Base-by-base conservation (phyloP, 176 grass and related monocot genomes). In the Carex pumila region DNA sequence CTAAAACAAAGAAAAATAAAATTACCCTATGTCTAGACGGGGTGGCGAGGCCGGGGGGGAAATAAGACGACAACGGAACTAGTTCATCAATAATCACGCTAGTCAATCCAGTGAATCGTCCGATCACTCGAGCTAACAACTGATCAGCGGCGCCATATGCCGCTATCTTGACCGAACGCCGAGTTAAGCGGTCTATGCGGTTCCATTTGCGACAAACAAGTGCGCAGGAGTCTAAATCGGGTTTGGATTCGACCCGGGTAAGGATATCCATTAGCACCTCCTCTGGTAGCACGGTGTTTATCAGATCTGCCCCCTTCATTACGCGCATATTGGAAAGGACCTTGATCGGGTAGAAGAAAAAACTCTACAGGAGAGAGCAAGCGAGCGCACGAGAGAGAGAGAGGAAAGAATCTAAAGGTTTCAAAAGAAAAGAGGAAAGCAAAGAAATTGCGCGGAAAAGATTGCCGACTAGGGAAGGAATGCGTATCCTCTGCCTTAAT, bases 141-240 rank as follows among this genome's bases (percentile, higher is more conserved):
- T 87, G 89, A 77, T 97, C 94, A 1, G 85, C 92, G 17, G 31
- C 84, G 12, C 92, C 92, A 9, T 85, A 94, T 3, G 90, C 90
- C 1, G 86, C 81, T n/a, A 94, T 90, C 78, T 79, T 88, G 37
- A 87, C 85, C 54, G 65, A 61, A 3, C 89, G 84, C 65, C 90
- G 90, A 17, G 81, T 89, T 4, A 85, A 86, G 58, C 90, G 90
- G 53, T 97, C 94, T 14, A 89, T 82, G 71, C 61, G 72, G 81
- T 71, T 79, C 94, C 94, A 97, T 57, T 88, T 86, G 79, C 85
- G 85, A 83, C 92, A 97, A 14, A 92, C 90, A 63, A 97, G 87
- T 14, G 92, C 45, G 76, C 90, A 97, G 19, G 90, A 85, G 81
- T 92, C 94, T 17, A 80, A 84, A 88, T 97, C 92, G 65, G 85